Evolutionary conservation across 352 stramenopile genomes (phyloP), one percentile per base, ranked within the genome.

Genomic region (Pythium periplocum): DNA sequence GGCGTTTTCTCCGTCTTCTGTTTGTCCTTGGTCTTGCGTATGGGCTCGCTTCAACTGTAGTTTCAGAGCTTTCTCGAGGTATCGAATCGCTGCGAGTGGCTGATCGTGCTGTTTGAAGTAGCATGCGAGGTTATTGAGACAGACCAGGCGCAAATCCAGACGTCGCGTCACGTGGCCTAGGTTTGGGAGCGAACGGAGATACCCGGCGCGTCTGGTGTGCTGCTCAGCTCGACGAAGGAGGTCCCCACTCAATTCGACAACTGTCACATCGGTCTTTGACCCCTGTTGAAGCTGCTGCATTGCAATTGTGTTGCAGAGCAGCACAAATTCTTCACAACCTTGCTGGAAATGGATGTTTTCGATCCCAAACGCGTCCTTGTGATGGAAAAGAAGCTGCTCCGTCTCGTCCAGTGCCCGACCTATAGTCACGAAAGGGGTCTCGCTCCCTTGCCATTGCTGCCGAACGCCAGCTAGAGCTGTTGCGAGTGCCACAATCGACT

Each of bases 41-140:
- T 43, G 37, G 12, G 40, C 12, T 32, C 64, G 44, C 55, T 75
- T 66, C 32, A 72, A 47, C 57, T 87, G 73, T 1, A 87, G 59
- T 45, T 74, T 69, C 26, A 87, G 64, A 2, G 56, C 62, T 47
- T 68, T 68, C 47, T 87, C 73, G 30, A 87, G 60, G 17, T 64
- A 81, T 0, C 44, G 41, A 32, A 87, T 68, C 8, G 76, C 76
- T 0, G 45, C 53, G 12, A 80, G 54, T 0, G 76, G 71, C 58
- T 73, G 79, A 7, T 59, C 49, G 8, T 51, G 55, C 42, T 80
- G 64, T 40, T 78, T 79, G 45, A 75, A 55, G 55, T 73, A 81
- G 44, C 78, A 88, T 8, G 78, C 73, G 17, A 88, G 64, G 58
- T 88, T 88, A 54, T 88, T 88, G 59, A 88, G 69, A 8, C 65